Evolutionary conservation across 2,329 filamentous ascomycete genomes (phyloP).

Genomic region (Hypoxylon sp.): DNA sequence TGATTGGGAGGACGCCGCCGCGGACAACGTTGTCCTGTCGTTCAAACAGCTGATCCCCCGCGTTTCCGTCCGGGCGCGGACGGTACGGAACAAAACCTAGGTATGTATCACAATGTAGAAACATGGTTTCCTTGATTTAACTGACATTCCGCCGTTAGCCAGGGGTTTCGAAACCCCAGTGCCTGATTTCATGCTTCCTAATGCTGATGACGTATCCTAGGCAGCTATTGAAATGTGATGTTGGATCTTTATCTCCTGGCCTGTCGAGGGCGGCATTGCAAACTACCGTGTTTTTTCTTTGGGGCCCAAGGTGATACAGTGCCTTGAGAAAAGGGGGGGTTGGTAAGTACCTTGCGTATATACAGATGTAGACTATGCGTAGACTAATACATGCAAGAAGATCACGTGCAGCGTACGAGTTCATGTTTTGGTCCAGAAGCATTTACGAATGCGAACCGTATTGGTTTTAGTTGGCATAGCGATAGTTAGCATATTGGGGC

Average conservation of each 20-base stretch:
- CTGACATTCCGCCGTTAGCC: conserved; percentile 28
- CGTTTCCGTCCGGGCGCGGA: conserved; percentile 36
- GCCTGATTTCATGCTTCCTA: conserved; percentile 23
- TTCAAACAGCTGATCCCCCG: conserved; percentile 34
- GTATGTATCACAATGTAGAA: conserved; percentile 24
- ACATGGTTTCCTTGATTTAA: conserved; percentile 29
- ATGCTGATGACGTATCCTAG: conserved; percentile 35
- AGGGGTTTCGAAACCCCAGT: conserved; percentile 20
- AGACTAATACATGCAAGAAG: conserved; percentile 30
- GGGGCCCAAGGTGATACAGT: conserved; percentile 43
- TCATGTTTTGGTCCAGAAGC: conserved; percentile 24
- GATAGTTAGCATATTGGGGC: conserved; percentile 26
- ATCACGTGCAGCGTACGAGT: conserved; percentile 37
- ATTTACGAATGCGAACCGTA: conserved; percentile 18
- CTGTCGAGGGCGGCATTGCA: conserved; percentile 11
- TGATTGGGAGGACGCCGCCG: conserved; percentile 43
- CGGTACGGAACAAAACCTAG: conserved; percentile 32
- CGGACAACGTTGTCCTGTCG: conserved; percentile 37
- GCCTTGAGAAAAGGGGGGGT: conserved; percentile 22
- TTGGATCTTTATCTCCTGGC: not conserved
- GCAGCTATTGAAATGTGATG: not conserved
- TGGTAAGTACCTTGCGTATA: conserved; percentile 13
- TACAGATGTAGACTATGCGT: conserved; percentile 17
- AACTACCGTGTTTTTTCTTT: conserved; percentile 26
- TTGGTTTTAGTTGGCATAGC: conserved; percentile 35